Evolutionary conservation across 2,329 filamentous ascomycete species (phyloP), one percentile per base, ranked within the genome.

Genomic region (Malbranchea zuffiana): DNA sequence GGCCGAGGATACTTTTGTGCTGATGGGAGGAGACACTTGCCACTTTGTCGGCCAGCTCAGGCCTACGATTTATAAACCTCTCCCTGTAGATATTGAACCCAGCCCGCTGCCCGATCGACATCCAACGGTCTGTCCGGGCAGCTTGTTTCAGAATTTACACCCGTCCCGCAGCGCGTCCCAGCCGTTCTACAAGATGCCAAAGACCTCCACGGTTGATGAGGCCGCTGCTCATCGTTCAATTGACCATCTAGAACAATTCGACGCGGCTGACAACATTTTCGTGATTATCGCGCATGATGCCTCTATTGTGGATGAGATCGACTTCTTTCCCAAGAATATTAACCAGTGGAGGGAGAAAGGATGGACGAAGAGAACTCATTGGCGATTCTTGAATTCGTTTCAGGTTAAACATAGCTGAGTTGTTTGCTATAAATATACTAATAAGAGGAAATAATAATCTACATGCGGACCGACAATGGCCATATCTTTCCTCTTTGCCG

Each of bases 231-330:
- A 20, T 18, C 26, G 24, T 5, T 45, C 38, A 3, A 36, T 45
- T 13, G 46, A 44, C 15, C 47, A 49, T 25, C 25, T 53, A 15
- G 45, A 54, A 29, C 50, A 52, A 24, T 44, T 47, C 4, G 53
- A 56, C 25, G 47, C 48, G 5, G 42, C 44, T 10, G 46, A 49
- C 12, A 48, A 50, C 35, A 37, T 57, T 6, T 51, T 57, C 35
- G 50, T 58, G 13, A 43, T 56, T 17, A 47, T 53, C 30, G 52
- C 53, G 4, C 55, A 59, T 30, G 54, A 56, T 44, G 32, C 44
- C 12, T 42, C 43, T 13, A 20, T 55, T 17, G 15, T 45, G 3
- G 47, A 44, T 23, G 29, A 39, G 15, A 45, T 56, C 4, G 48
- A 50, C 27, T 35, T 52, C n/a, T 56, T 56, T 21, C 55, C 54